Evolutionary conservation across 2,329 filamentous ascomycete genomes (phyloP).

Genomic region (Arthrobotrys pseudoclavata): DNA sequence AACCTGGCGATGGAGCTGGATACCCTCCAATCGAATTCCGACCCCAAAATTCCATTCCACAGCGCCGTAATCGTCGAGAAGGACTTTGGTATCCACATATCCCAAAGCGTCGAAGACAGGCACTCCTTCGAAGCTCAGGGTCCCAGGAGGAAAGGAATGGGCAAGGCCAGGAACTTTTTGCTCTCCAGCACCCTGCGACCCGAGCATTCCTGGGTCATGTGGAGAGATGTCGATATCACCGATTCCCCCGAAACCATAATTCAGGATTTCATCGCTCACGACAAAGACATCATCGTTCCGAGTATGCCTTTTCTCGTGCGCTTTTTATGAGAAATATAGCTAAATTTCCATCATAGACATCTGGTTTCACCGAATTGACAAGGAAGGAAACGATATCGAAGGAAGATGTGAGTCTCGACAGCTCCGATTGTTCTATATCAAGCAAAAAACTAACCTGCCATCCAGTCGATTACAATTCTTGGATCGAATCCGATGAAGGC

Average conservation of each 20-base stretch:
- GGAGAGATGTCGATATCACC: constrained; percentile 96
- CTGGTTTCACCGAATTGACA: constrained; percentile 91
- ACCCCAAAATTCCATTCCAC: constrained; percentile 81
- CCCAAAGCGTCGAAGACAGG: constrained; percentile 83
- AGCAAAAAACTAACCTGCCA: constrained; percentile 61
- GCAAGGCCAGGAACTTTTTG: constrained; percentile 90
- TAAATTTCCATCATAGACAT: constrained; percentile 74
- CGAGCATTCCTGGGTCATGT: constrained; percentile 98
- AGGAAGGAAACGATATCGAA: constrained; percentile 85
- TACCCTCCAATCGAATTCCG: constrained; percentile 83
- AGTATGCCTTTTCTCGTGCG: constrained; percentile 75
- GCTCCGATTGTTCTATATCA: too few species aligned
- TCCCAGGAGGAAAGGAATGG: constrained; percentile 90
- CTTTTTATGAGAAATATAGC: not conserved
- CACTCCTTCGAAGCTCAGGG: constrained; percentile 90
- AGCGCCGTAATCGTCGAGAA: constrained; percentile 90
- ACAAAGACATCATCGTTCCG: constrained; percentile 91
- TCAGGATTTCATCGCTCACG: constrained; percentile 94
- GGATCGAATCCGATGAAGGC: constrained; percentile 91
- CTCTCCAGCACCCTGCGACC: constrained; percentile 86
- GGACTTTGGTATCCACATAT: constrained; percentile 82
- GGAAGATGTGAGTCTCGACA: constrained; percentile 80
- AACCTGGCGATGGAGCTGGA: constrained; percentile 86
- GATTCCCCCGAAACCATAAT: constrained; percentile 89
- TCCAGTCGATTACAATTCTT: constrained; percentile 97